Evolutionary conservation across 2,329 filamentous ascomycete species (phyloP).

Genomic region (Trichoderma arundinaceum): DNA sequence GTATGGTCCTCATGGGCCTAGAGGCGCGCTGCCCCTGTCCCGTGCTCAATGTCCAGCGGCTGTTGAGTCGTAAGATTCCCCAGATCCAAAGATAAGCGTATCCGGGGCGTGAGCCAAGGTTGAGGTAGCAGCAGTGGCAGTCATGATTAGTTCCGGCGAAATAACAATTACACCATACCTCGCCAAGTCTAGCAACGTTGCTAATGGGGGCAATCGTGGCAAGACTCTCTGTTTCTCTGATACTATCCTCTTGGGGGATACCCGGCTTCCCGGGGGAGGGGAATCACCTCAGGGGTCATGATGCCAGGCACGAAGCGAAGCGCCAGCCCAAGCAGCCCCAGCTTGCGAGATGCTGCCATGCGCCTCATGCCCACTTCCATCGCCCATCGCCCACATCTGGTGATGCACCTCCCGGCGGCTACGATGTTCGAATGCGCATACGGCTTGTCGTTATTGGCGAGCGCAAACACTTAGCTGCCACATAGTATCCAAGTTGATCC

Average conservation of each 20-base stretch:
- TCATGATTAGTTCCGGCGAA: constrained; percentile 8
- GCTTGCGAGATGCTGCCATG: constrained; percentile 8
- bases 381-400: neutral
- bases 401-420: neutral
- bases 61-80: constrained; percentile 1
- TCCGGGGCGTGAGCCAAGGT: constrained; percentile 9
- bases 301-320: neutral
- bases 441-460: neutral
- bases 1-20: neutral
- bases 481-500: neutral
- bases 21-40: constrained; percentile 1
- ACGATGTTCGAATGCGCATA: neutral
- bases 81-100: constrained; percentile 16
- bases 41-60: constrained; percentile 8
- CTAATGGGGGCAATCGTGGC: constrained; percentile 11
- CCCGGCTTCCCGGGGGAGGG: neutral
- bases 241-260: neutral
- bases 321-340: neutral
- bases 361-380: neutral
- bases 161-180: constrained; percentile 17
- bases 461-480: neutral
- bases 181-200: constrained; percentile 32
- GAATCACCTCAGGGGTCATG: constrained; percentile 9
- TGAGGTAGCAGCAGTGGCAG: neutral
- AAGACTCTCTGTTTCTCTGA: neutral